Conservation (phyloP, 176 grass and related monocot species). For the Thinopyrum elongatum region DNA sequence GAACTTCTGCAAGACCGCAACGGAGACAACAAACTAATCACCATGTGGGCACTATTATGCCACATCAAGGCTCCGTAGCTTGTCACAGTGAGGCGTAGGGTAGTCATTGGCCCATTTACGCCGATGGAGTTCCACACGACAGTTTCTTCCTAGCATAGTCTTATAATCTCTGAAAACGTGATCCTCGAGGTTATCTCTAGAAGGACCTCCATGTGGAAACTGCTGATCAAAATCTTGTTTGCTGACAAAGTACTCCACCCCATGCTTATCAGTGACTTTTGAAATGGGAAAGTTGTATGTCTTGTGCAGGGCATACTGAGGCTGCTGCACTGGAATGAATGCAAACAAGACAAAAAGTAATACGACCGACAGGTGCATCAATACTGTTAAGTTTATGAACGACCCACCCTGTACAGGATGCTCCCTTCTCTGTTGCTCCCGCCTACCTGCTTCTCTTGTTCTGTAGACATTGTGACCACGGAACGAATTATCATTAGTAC, state of each 20-base stretch:
- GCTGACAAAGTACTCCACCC: slow-evolving; percentile 79
- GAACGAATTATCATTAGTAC: slow-evolving; percentile 53
- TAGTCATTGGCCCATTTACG: slow-evolving; percentile 56
- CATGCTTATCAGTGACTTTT: slow-evolving; percentile 61
- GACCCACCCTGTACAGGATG: slow-evolving; percentile 32
- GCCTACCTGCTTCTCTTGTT: slow-evolving; percentile 44
- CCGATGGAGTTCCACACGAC: slow-evolving; percentile 63
- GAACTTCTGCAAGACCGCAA: not conserved
- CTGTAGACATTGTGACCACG: slow-evolving; percentile 40
- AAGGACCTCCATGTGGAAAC: slow-evolving; percentile 57
- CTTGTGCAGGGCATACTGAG: slow-evolving; percentile 75
- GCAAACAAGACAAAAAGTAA: slow-evolving; percentile 58
- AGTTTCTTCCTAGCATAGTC: slow-evolving; percentile 52
- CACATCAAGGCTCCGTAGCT: slow-evolving; percentile 45
- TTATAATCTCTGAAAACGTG: slow-evolving; percentile 76
- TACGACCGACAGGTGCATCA: slow-evolving; percentile 53
- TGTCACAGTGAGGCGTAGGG: slow-evolving; percentile 81
- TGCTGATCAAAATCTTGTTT: slow-evolving; percentile 75
- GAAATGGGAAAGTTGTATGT: slow-evolving; percentile 53
- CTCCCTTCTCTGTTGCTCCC: slow-evolving; percentile 48
- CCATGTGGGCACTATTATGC: slow-evolving; percentile 34
- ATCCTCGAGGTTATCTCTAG: slow-evolving; percentile 70
- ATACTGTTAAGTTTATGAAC: slow-evolving; percentile 35
- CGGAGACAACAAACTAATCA: slow-evolving; percentile 18
- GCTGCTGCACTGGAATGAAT: slow-evolving; percentile 48